These are phyloP conservation scores for Allomyces macrogynus DNA, from an alignment of 192 early-diverging fungal genomes.

Conservation along the genomic window DNA sequence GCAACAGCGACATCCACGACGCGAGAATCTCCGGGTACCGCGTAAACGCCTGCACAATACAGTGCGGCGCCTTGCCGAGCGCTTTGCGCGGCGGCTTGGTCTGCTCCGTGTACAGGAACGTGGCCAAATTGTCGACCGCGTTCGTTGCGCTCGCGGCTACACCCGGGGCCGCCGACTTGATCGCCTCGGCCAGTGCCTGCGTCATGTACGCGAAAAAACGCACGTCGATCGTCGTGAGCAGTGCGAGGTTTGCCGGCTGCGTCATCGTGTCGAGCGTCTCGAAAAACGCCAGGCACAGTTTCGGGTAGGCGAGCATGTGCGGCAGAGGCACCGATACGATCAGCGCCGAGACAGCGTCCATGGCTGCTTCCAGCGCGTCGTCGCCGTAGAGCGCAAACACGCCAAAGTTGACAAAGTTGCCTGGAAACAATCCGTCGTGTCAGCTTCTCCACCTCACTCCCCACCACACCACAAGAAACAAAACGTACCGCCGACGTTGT, in stretches of 20 bases:
- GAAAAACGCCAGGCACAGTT: conserved; percentile 33
- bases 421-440: conserved; percentile 34
- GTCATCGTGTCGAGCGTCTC: conserved; percentile 47
- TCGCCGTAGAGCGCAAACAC: conserved; percentile 75
- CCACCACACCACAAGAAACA: conserved; percentile 7
- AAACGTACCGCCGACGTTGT: background rate
- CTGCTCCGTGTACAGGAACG: conserved; percentile 35
- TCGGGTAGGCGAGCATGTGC: conserved; percentile 47
- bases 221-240: conserved; percentile 34
- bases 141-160: conserved; percentile 42
- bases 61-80: conserved; percentile 20
- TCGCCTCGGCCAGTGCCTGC: conserved; percentile 48
- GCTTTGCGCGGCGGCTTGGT: conserved; percentile 12
- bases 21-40: conserved; percentile 38
- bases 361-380: conserved; percentile 43
- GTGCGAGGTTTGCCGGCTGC: conserved; percentile 35
- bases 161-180: conserved; percentile 32
- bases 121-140: conserved; percentile 48
- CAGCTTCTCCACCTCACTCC: conserved; percentile 55
- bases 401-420: conserved; percentile 79
- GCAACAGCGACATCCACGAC: conserved; percentile 38
- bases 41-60: conserved; percentile 27
- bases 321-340: conserved; percentile 48
- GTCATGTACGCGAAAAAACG: conserved; percentile 47
- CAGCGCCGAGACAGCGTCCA: conserved; percentile 41